Evolutionary conservation across 2,329 filamentous ascomycete species (phyloP), one percentile per base, ranked within the genome.

Genomic region (Aspergillus fischeri): DNA sequence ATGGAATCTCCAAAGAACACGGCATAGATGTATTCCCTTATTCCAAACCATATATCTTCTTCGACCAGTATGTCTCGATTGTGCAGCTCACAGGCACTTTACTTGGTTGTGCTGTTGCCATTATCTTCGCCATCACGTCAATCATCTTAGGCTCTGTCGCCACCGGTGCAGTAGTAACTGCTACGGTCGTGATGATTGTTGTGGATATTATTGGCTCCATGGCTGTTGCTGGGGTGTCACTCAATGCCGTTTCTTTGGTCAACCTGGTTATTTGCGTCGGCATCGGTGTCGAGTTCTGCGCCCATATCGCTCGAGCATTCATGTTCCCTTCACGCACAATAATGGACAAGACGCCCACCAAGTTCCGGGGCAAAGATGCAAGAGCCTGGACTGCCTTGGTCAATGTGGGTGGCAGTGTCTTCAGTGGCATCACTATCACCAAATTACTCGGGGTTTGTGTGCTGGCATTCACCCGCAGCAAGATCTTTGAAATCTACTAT

Each of bases 401-500:
- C 63, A 97, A 97, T 65, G 93, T 99, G 0, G 94, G 94, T 2
- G 91, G 90, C 5, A 94, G 90, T 49, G 95, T 99, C 11, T 95
- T 99, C 69, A 95, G 90, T 32, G 94, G 94, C 2, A 99, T 99
- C 72, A 97, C 93, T 0, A 81, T 99, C 53, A 99, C 94, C 2
- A 99, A 99, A 76, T 82, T 99, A 1, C 80, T 99, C 1, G 94
- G 94, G 3, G 93, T 99, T 0, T 88, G 83, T 49, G 94, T 99
- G 38, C 80, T 99, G 21, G 94, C 94, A 0, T 99, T 97, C 69
- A 99, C 94, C 7, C 81, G 90, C 52, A 96, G 91, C 74, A 99
- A 97, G 84, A 99, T 99, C 70, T 99, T 99, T 68, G 95, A 99
- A 78, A 91, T 99, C 57, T 99, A 99, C 77, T 99, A 99, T 76